These are phyloP conservation scores for Irpex lacteus DNA, from an alignment of 1,284 basidiomycete species.

Conservation along the genomic window DNA sequence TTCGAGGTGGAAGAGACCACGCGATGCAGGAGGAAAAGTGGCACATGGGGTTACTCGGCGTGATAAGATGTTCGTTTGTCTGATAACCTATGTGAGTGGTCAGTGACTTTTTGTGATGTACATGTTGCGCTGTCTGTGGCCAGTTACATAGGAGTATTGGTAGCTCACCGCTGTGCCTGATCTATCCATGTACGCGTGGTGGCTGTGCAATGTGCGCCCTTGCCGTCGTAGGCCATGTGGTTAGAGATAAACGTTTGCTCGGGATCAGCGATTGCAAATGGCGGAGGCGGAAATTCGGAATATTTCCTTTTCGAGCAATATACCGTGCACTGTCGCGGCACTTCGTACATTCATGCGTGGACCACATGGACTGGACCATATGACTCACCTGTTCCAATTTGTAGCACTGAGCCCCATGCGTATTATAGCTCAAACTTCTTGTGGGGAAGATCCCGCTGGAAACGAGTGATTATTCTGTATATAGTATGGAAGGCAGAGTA, in stretches of 20 bases:
- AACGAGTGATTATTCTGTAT: background rate
- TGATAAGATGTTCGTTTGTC: background rate
- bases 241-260: background rate
- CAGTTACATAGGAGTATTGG: background rate
- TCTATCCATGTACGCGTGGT: background rate
- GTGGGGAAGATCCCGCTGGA: no score
- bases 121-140: no score
- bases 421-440: no score
- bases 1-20: background rate
- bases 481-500: background rate
- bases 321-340: background rate
- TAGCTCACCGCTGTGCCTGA: background rate
- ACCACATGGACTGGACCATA: no score
- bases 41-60: background rate
- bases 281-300: background rate
- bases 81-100: background rate
- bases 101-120: no score
- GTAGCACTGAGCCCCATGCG: no score
- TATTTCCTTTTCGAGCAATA: background rate
- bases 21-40: background rate
- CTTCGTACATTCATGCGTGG: no score
- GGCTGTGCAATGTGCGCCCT: background rate
- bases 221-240: background rate
- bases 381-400: no score
- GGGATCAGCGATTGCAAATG: background rate